Percentiles rank a stretch among this genome's conserved stretches.
Conservation (phyloP, 2,329 filamentous ascomycete species). For the Botrytis squamosa region DNA sequence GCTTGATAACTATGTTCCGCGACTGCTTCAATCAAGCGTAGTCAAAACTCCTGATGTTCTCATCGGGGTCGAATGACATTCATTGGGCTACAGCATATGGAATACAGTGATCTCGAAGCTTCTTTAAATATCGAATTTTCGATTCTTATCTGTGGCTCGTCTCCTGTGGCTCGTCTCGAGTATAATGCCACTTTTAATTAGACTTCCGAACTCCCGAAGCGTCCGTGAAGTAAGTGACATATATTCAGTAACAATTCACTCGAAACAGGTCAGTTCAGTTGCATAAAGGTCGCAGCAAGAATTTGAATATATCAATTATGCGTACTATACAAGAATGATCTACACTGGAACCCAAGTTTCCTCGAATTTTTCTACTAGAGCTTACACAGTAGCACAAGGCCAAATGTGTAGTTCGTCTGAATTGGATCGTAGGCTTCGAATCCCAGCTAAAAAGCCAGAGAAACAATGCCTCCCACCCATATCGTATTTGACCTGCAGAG, state of each 20-base stretch:
- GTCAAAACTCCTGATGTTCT: neutral
- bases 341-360: neutral
- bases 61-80: neutral
- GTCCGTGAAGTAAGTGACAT: neutral
- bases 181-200: neutral
- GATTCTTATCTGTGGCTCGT: neutral
- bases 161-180: neutral
- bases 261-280: neutral
- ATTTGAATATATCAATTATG: fast-evolving
- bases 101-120: neutral
- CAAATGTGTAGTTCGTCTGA: neutral
- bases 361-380: neutral
- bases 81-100: neutral
- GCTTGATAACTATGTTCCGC: neutral
- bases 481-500: constrained; percentile 77
- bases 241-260: neutral
- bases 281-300: neutral
- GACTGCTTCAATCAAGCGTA: neutral
- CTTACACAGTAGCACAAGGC: neutral
- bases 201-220: no score
- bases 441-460: neutral
- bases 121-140: neutral
- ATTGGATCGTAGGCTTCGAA: neutral
- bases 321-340: neutral
- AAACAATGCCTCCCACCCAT: neutral